A percentile compares a stretch with the other conserved stretches of the same genome.
Conservation (phyloP, 192 early-diverging fungal species). For the Mortierella antarctica region DNA sequence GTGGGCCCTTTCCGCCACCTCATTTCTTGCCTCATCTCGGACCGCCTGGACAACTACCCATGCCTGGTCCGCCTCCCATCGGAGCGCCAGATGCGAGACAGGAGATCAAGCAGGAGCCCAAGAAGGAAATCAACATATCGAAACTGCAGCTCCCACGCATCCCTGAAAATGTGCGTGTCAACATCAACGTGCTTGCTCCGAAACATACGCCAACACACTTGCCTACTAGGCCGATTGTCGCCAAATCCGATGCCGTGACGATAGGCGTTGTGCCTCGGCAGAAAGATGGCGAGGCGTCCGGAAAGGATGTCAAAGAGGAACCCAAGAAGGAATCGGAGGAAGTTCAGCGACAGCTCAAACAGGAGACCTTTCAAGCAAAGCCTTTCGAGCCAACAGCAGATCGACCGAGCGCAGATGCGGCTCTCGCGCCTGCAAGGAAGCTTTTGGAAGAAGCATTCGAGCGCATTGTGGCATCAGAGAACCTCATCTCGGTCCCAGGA, state of each 20-base stretch:
- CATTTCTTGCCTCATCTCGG: conserved; percentile 14
- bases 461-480: conserved; percentile 38
- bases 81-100: conserved; percentile 4
- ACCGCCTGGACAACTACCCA: conserved; percentile 12
- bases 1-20: conserved; percentile 26
- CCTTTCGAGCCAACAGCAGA: conserved; percentile 35
- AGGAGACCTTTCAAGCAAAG: conserved; percentile 40
- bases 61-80: conserved; percentile 2
- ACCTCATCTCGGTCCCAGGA: conserved; percentile 35
- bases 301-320: conserved; percentile 24
- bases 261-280: conserved; percentile 1
- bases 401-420: background rate
- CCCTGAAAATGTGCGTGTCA: conserved; percentile 21
- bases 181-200: conserved; percentile 26
- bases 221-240: conserved; percentile 27
- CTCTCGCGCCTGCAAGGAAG: background rate
- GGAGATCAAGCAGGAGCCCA: conserved; percentile 19
- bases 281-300: conserved; percentile 1
- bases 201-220: conserved; percentile 31
- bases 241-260: conserved; percentile 27
- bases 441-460: conserved; percentile 40
- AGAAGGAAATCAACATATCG: conserved; percentile 28
- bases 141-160: conserved; percentile 37
- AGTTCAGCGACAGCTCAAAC: conserved; percentile 21
- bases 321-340: conserved; percentile 17